These are phyloP conservation scores for Zea mays DNA, from an alignment of 176 grass and related monocot genomes.

Conservation along the genomic window DNA sequence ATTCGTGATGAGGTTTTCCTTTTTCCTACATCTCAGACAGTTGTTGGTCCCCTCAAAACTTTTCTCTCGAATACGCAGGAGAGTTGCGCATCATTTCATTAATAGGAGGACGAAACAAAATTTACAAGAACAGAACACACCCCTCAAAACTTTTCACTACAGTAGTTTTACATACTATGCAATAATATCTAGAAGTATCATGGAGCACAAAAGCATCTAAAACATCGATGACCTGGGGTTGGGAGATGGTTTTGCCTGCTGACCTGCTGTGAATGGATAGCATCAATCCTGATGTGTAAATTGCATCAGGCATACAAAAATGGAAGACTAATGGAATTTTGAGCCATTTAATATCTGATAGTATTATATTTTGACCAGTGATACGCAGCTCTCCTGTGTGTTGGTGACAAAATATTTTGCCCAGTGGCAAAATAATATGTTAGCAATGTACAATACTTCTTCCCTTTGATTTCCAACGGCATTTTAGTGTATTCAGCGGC, in stretches of 20 bases:
- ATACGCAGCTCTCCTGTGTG: background rate
- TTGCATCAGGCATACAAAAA: background rate
- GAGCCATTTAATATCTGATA: too few relatives aligned
- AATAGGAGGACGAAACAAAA: too few relatives aligned
- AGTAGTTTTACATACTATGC: constrained; percentile 1
- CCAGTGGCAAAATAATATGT: background rate
- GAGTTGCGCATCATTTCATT: too few relatives aligned
- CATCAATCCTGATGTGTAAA: background rate
- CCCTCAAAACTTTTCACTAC: background rate
- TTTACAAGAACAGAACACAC: too few relatives aligned
- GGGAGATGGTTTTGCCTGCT: background rate
- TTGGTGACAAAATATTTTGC: background rate
- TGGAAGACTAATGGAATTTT: background rate
- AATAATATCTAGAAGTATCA: background rate
- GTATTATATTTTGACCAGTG: background rate
- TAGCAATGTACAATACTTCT: background rate
- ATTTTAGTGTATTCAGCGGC: background rate
- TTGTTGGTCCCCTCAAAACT: background rate
- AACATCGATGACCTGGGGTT: background rate
- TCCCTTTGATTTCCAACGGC: background rate
- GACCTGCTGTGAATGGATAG: background rate
- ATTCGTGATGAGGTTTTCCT: background rate
- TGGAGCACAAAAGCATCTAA: background rate
- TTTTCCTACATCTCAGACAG: constrained; percentile 1
- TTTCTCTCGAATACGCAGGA: background rate